Evolutionary conservation across 306 rosid species (phyloP), one percentile per base, ranked within the genome.

Genomic region (Hippophae tibetana): DNA sequence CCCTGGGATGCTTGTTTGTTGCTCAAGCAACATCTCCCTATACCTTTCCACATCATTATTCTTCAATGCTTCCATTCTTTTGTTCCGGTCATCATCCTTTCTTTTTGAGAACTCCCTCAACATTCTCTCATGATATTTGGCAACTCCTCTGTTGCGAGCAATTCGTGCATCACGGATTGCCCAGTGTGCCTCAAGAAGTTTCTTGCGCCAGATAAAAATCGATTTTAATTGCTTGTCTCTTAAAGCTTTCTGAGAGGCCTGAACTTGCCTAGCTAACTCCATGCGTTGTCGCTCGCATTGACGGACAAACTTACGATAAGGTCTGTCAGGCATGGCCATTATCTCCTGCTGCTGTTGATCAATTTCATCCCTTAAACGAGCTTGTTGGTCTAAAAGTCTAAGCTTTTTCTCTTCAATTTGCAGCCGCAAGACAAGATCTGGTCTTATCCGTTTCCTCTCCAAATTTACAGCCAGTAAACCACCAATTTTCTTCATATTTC

Each of bases 301-400:
- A 42, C 82, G 82, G 56, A 92, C 96, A 85, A 92, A 92, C 80
- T 92, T 92, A 45, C 98, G 82, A 64, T 92, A 92, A 53, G 93
- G 95, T 78, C 98, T 85, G 47, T 92, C 98, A 13, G 96, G 92
- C 98, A 92, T 92, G 70, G 95, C 89, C 96, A 92, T 87, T 76
- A 92, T 92, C 82, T 92, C 95, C 70, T 92, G 96, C 73, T 92
- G 98, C 45, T 87, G 98, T 67, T 87, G 95, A 78, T 92, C 96
- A 65, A 92, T 83, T 82, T 92, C 98, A 56, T 85, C 89, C 73
- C 96, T 87, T 68, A 92, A 78, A 47, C 96, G 95, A 14, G 98
- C 84, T 81, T 92, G 98, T 63, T 78, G 72, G 81, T 85, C 89
- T 64, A 76, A 66, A 80, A 92, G 95, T 47, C 89, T 84, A 42